phyloP scores from a whole-genome alignment of 2,329 filamentous ascomycete species.

The Grosmannia huntii region DNA sequence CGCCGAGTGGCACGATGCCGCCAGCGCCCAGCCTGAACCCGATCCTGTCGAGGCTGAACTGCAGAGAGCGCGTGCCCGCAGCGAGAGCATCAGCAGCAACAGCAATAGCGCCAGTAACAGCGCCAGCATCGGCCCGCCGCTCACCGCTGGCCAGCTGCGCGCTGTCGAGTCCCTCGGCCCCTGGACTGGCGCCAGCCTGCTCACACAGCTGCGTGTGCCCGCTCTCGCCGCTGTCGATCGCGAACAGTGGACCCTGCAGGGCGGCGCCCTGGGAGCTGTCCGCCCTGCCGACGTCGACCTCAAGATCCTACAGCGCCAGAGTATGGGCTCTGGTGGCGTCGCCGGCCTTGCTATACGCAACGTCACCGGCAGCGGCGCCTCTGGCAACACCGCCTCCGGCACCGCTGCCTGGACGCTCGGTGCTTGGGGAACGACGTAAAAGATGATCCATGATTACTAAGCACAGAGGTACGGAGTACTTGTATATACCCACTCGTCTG shows the following conservation, averaged over 20 bases:
- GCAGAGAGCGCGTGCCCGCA: constrained; percentile 20
- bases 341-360: constrained; percentile 13
- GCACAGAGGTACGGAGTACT: no score
- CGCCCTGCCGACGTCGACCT: constrained; percentile 46
- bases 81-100: constrained; percentile 13
- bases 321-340: constrained; percentile 38
- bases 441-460: not conserved
- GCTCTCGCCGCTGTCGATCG: constrained; percentile 58
- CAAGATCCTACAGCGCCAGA: constrained; percentile 46
- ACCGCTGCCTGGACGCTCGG: constrained; percentile 49
- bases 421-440: constrained; percentile 38
- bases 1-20: constrained; percentile 24
- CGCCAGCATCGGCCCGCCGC: not conserved
- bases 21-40: constrained; percentile 31
- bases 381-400: constrained; percentile 9
- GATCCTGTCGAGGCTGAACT: constrained; percentile 49
- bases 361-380: not conserved
- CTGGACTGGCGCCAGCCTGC: constrained; percentile 62
- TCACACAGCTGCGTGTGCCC: constrained; percentile 54
- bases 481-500: no score
- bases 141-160: constrained; percentile 42
- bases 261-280: constrained; percentile 45
- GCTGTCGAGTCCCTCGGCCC: constrained; percentile 57
- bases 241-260: constrained; percentile 58
- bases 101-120: no score